Conservation (phyloP, 2,329 filamentous ascomycete genomes). For the Trichophyton simii region DNA sequence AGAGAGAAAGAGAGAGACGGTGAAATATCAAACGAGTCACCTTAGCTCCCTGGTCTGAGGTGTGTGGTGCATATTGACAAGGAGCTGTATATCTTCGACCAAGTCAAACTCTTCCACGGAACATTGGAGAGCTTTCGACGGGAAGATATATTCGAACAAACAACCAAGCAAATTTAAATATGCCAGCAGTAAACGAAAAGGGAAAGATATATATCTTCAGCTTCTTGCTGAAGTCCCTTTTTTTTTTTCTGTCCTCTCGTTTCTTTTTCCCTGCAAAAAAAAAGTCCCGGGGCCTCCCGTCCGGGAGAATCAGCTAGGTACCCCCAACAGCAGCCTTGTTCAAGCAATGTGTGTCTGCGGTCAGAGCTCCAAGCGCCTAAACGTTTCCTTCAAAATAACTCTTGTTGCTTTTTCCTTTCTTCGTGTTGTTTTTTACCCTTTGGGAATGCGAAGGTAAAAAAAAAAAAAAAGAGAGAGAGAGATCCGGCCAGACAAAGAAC, state of each 20-base stretch:
- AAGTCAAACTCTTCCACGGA: conserved; percentile 1
- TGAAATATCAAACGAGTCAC: not conserved
- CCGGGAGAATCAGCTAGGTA: not conserved
- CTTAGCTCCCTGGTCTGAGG: not conserved
- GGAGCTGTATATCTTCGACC: not conserved
- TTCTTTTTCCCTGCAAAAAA: not conserved
- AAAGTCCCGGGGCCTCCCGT: not conserved
- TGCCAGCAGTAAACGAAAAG: not conserved
- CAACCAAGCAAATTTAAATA: not conserved
- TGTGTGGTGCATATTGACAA: not conserved
- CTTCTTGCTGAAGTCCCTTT: not conserved
- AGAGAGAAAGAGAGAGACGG: not conserved
- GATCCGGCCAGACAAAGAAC: not conserved
- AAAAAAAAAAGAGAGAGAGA: not conserved
- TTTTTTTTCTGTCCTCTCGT: not conserved
- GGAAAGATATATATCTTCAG: not conserved
- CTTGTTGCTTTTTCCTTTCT: not conserved
- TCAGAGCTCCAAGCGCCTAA: not conserved
- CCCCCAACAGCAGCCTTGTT: conserved; percentile 1
- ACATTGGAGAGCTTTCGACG: not conserved
- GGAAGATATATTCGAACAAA: not conserved
- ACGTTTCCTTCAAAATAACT: not conserved
- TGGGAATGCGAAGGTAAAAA: not conserved
- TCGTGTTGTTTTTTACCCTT: not conserved
- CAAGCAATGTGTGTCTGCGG: not conserved